Conservation (phyloP, 2,329 filamentous ascomycete species). For the Colletotrichum somersetense region DNA sequence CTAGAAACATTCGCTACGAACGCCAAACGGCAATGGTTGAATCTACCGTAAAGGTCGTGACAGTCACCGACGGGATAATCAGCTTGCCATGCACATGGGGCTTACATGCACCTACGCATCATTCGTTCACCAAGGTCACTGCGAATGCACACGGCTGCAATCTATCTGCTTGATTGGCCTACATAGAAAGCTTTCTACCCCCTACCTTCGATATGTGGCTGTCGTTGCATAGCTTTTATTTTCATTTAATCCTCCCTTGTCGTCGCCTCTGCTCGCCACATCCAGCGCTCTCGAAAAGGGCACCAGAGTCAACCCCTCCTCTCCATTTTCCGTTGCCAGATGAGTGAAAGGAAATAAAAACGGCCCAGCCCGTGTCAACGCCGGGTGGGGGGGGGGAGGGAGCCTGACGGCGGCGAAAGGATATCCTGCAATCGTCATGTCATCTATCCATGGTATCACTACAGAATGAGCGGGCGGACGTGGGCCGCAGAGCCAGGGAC, state of each 20-base stretch:
- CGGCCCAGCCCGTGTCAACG: constrained; percentile 30
- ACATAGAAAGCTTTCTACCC: constrained; percentile 39
- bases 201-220: constrained; percentile 26
- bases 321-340: constrained; percentile 40
- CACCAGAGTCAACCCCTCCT: constrained; percentile 15
- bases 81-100: too few relatives aligned
- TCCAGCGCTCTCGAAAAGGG: constrained; percentile 10
- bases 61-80: too few relatives aligned
- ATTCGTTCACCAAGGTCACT: not conserved
- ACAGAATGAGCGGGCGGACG: constrained; percentile 38
- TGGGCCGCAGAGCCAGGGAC: constrained; percentile 41
- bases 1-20: too few relatives aligned
- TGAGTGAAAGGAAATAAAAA: constrained; percentile 39
- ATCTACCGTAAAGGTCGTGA: too few relatives aligned
- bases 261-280: constrained; percentile 27
- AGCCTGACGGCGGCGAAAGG: constrained; percentile 30
- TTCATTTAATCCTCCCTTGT: constrained; percentile 23
- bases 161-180: constrained; percentile 39
- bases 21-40: too few relatives aligned
- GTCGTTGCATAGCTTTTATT: constrained; percentile 38
- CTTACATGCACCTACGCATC: not conserved
- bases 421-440: constrained; percentile 43
- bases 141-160: constrained; percentile 1
- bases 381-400: constrained; percentile 28
- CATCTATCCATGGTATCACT: constrained; percentile 43